These are phyloP conservation scores for Plasmodium blacklocki DNA, from an alignment of 169 alveolate species.

Conservation along the genomic window DNA sequence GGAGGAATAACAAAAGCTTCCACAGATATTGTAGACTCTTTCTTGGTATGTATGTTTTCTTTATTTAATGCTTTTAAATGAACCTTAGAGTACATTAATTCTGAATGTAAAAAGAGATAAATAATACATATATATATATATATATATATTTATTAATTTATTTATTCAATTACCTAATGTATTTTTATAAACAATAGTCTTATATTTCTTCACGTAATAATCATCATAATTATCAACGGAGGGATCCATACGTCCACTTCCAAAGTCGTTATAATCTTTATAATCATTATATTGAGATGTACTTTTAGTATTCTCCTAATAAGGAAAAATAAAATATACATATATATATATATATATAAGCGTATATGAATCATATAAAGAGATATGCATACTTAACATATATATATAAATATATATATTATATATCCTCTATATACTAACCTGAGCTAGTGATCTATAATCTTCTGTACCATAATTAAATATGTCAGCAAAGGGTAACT, in stretches of 20 bases:
- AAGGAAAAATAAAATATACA: conserved; percentile 5
- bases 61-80: conserved; percentile 62
- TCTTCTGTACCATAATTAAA: conserved; percentile 82
- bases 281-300: conserved; percentile 47
- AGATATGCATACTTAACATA: neutral
- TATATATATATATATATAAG: conserved; percentile 21
- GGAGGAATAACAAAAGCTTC: conserved; percentile 87
- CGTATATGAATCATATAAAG: neutral
- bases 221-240: conserved; percentile 60
- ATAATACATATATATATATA: neutral
- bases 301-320: conserved; percentile 69
- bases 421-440: neutral
- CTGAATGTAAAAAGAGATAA: conserved; percentile 4
- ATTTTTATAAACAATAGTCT: conserved; percentile 69
- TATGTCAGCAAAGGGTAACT: conserved; percentile 83
- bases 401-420: conserved; percentile 12
- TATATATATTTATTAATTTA: neutral
- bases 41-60: conserved; percentile 55
- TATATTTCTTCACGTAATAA: conserved; percentile 38
- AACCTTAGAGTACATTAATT: conserved; percentile 61
- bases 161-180: conserved; percentile 46
- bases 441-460: conserved; percentile 75
- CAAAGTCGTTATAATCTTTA: conserved; percentile 22
- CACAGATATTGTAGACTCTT: conserved; percentile 81
- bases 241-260: neutral